Conservation (phyloP, 2,329 filamentous ascomycete species). For the Fusarium buharicum region DNA sequence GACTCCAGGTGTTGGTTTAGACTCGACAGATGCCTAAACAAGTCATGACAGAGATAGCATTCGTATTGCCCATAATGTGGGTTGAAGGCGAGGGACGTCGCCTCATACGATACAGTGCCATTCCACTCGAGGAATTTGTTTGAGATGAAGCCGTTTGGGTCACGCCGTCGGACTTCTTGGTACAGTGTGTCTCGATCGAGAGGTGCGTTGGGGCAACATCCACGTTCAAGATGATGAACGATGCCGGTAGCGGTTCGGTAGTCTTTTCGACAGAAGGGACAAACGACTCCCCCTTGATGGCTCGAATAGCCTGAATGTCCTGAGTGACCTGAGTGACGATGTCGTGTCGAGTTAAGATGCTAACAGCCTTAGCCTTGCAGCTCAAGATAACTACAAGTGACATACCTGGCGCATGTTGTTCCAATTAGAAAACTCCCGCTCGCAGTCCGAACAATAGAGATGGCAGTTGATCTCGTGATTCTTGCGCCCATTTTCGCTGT, state of each 20-base stretch:
- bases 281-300: slow-evolving; percentile 47
- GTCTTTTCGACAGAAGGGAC: slow-evolving; percentile 63
- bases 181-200: slow-evolving; percentile 63
- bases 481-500: slow-evolving; percentile 2
- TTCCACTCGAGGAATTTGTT: slow-evolving; percentile 62
- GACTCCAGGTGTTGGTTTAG: slow-evolving; percentile 67
- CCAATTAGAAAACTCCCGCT: slow-evolving; percentile 1
- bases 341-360: neutral
- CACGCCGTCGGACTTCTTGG: slow-evolving; percentile 55
- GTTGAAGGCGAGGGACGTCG: slow-evolving; percentile 58
- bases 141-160: slow-evolving; percentile 61
- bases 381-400: neutral
- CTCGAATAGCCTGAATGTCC: neutral
- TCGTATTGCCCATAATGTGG: slow-evolving; percentile 39
- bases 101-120: slow-evolving; percentile 49
- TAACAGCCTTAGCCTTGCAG: neutral
- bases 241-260: slow-evolving; percentile 65
- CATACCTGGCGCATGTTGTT: slow-evolving; percentile 7
- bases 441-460: slow-evolving; percentile 45
- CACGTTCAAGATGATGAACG: slow-evolving; percentile 65
- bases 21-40: slow-evolving; percentile 49
- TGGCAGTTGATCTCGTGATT: slow-evolving; percentile 46
- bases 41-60: slow-evolving; percentile 58
- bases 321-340: neutral
- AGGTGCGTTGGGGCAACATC: slow-evolving; percentile 60